These are phyloP conservation scores for Debaryomyces prosopidis DNA, from an alignment of 805 yeast genomes.

Conservation along the genomic window DNA sequence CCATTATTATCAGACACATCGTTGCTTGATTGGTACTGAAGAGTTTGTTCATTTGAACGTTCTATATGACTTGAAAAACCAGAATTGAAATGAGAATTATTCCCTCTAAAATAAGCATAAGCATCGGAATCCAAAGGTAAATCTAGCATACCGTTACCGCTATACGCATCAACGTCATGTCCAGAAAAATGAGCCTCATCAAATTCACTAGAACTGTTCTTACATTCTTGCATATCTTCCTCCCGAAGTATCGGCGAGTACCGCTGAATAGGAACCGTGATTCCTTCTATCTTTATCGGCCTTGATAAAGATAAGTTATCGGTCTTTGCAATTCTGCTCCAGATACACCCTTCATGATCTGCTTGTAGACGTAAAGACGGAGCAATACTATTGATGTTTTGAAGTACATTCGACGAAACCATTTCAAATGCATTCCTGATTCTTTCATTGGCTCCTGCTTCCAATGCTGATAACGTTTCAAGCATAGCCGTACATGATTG, in stretches of 20 bases:
- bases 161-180: conserved; percentile 12
- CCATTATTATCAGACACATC: too few relatives aligned
- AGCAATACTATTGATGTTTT: conserved; percentile 7
- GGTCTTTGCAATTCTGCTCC: conserved; percentile 10
- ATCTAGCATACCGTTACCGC: conserved; percentile 4
- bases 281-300: conserved; percentile 8
- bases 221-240: background rate
- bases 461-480: conserved; percentile 11
- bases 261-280: conserved; percentile 3
- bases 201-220: background rate
- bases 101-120: conserved; percentile 1
- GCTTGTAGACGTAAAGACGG: conserved; percentile 6
- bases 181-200: conserved; percentile 4
- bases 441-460: conserved; percentile 11
- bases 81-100: background rate
- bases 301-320: conserved; percentile 6
- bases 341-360: conserved; percentile 7
- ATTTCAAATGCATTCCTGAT: conserved; percentile 14
- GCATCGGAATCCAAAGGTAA: conserved; percentile 1
- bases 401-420: conserved; percentile 12
- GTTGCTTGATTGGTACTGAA: too few relatives aligned
- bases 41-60: background rate
- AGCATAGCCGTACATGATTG: conserved; percentile 14
- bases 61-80: background rate
- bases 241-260: conserved; percentile 1